Conservation (phyloP, 1,139 yeast species). For the Saccharomyces hybrid region DNA sequence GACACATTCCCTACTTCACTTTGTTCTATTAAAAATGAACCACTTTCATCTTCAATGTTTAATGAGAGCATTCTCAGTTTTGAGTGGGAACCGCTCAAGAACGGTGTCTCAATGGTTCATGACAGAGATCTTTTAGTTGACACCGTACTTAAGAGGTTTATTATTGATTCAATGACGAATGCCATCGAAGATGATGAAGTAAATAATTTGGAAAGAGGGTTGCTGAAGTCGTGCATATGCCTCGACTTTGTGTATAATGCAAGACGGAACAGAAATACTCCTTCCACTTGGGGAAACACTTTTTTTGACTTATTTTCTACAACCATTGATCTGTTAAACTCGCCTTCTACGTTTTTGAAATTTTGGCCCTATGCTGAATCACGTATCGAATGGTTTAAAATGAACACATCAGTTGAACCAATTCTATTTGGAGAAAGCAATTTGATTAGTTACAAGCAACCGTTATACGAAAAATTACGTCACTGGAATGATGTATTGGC, state of each 20-base stretch:
- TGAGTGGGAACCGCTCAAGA: slow-evolving; percentile 11
- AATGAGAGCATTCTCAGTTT: slow-evolving; percentile 7
- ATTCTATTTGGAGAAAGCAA: slow-evolving; percentile 18
- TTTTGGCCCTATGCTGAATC: slow-evolving; percentile 29
- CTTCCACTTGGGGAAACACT: slow-evolving; percentile 13
- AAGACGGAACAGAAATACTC: slow-evolving; percentile 12
- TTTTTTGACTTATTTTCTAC: slow-evolving; percentile 23
- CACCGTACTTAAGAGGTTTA: slow-evolving; percentile 12
- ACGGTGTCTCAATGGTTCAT: neutral
- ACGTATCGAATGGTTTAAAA: slow-evolving; percentile 26
- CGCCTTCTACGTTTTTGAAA: slow-evolving; percentile 20
- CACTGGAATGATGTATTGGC: slow-evolving; percentile 26
- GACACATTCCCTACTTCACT: neutral
- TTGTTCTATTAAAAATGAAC: neutral
- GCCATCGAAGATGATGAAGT: slow-evolving; percentile 8
- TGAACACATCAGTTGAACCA: slow-evolving; percentile 13
- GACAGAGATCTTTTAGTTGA: slow-evolving; percentile 13
- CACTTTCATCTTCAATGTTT: neutral
- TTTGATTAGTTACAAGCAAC: slow-evolving; percentile 27
- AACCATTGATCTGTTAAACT: slow-evolving; percentile 17
- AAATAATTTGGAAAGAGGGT: neutral
- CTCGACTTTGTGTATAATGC: slow-evolving; percentile 18
- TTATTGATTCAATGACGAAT: slow-evolving; percentile 11
- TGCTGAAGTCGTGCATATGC: slow-evolving; percentile 9
- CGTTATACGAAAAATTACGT: slow-evolving; percentile 26